phyloP scores from a whole-genome alignment of 2,329 filamentous ascomycete genomes.

The Alternaria novae-zelandiae region DNA sequence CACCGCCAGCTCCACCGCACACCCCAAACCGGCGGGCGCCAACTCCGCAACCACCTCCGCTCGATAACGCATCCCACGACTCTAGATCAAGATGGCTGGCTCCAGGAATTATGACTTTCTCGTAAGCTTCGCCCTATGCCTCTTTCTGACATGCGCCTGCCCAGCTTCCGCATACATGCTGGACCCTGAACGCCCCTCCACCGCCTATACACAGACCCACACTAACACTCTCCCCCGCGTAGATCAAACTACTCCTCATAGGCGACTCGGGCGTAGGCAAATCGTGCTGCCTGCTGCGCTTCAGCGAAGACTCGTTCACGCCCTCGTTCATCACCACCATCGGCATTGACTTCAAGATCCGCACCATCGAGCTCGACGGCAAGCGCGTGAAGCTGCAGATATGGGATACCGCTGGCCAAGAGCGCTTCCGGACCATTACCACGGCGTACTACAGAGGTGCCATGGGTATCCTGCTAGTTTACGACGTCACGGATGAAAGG shows the following conservation, averaged over 20 bases:
- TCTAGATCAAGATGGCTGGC: conserved; percentile 74
- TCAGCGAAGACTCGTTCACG: conserved; percentile 97
- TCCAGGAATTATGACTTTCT: conserved; percentile 99
- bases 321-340: conserved; percentile 99
- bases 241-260: conserved; percentile 98
- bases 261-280: conserved; percentile 97
- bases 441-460: conserved; percentile 98
- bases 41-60: conserved; percentile 28
- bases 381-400: conserved; percentile 99
- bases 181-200: conserved; percentile 11
- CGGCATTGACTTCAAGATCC: conserved; percentile 99
- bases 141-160: conserved; percentile 2
- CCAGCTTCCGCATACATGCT: conserved; percentile 5
- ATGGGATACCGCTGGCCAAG: conserved; percentile 98
- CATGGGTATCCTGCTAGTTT: conserved; percentile 97
- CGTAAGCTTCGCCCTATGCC: conserved; percentile 62
- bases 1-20: conserved; percentile 14
- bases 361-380: conserved; percentile 97
- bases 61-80: conserved; percentile 18
- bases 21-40: conserved; percentile 29
- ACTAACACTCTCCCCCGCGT: conserved; percentile 26
- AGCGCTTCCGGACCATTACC: conserved; percentile 98
- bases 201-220: conserved; percentile 9
- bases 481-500: conserved; percentile 96
- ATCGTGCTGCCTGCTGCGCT: conserved; percentile 94